phyloP scores from a whole-genome alignment of 257 asterid species.

The Knoxia roxburghii region DNA sequence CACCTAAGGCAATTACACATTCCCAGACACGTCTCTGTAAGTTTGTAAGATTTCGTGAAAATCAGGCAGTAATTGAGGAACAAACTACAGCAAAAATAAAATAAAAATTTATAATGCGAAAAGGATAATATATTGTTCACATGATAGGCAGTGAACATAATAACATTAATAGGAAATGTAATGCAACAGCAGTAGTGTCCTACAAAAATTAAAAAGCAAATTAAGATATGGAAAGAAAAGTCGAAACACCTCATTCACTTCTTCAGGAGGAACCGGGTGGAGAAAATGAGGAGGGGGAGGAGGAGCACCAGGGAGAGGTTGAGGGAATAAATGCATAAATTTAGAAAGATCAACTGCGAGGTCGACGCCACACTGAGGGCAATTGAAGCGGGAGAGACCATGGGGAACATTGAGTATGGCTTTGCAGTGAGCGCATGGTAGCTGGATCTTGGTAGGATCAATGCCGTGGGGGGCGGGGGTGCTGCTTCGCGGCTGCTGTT shows the following conservation, averaged over 20 bases:
- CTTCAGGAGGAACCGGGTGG: slow-evolving; percentile 56
- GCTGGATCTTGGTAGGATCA: slow-evolving; percentile 97
- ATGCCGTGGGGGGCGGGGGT: slow-evolving; percentile 66
- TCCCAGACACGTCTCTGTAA: too few species aligned
- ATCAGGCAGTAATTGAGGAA: too few species aligned
- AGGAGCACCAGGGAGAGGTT: slow-evolving; percentile 19
- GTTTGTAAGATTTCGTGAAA: too few species aligned
- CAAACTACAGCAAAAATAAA: too few species aligned
- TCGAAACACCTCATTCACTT: slow-evolving; percentile 75
- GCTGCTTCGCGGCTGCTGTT: slow-evolving; percentile 33
- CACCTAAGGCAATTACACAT: too few species aligned
- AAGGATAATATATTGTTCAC: too few species aligned
- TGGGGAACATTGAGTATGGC: slow-evolving; percentile 90
- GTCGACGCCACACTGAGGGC: slow-evolving; percentile 81
- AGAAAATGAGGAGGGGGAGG: slow-evolving; percentile 17
- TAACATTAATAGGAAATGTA: neutral
- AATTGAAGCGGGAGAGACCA: slow-evolving; percentile 72
- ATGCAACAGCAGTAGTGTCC: neutral
- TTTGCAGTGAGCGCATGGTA: slow-evolving; percentile 87
- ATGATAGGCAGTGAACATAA: too few species aligned
- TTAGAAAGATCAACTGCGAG: slow-evolving; percentile 75
- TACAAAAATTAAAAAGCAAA: neutral
- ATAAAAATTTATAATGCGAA: too few species aligned
- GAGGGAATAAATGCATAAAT: slow-evolving; percentile 44
- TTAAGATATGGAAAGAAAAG: too few species aligned